Evolutionary conservation across 192 early-diverging fungal genomes (phyloP), one percentile per base, ranked within the genome.

Genomic region (Coemansia sp.): DNA sequence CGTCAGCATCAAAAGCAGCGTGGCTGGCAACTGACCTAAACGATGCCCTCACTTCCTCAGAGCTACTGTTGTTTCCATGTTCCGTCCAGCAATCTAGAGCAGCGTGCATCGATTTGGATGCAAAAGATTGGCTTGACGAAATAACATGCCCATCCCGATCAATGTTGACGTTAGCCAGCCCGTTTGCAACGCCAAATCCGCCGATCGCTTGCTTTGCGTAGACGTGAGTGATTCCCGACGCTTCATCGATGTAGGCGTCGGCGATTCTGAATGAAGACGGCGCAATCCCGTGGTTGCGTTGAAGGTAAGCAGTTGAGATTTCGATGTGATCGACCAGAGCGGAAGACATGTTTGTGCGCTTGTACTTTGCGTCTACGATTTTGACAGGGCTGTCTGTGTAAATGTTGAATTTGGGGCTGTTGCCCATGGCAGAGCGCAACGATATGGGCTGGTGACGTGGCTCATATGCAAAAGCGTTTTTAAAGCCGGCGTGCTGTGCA

Each of bases 101-200:
- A 56, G 46, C 55, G 10, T 36, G 34, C 16, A 33, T 33, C 0
- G 24, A 15, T 15, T 21, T 1, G 12, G 67, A 45, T 4, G 60
- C 71, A 70, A 97, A 94, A 7, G 92, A 89, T 51, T 90, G 83
- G 44, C 90, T 89, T 66, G 88, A 91, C 38, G 90, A 92, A 20
- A 95, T 84, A 52, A 97, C 74, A 24, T 75, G 65, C 36, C 91
- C 91, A 33, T 83, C 48, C 10, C 62, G 21, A 57, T 90, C 88
- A 46, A 96, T 75, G 68, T 98, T 95, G 75, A 94, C 77, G 69
- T 92, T 94, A 48, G 91, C 92, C 69, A 95, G 89, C 45, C 87
- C 92, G 74, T 96, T 98, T 26, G 87, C 75, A 12, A 98, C 87
- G 63, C 88, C 85, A 6, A 93, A 49, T 12, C 89, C 94, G 61